Evolutionary conservation across 1,139 yeast species (phyloP).

Genomic region (Candida labiduridarum): DNA sequence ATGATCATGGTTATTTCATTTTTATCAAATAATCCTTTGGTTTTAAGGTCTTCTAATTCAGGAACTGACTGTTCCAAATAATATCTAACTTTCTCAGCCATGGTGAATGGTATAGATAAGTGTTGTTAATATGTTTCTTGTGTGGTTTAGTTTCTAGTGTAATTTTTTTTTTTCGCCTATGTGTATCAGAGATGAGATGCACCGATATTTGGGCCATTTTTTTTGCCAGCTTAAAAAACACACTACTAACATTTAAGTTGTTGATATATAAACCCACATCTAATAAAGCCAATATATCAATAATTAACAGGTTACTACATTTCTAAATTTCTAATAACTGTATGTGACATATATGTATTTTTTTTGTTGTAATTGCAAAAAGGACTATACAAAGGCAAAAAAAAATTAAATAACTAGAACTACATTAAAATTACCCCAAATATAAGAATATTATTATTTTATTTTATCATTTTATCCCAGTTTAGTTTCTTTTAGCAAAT

Average conservation of each 20-base stretch:
- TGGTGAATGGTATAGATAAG: conserved; percentile 20
- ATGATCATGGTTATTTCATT: conserved; percentile 83
- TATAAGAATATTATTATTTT: conserved; percentile 1
- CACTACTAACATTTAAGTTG: too few relatives aligned
- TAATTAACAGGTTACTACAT: not conserved
- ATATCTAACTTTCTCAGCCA: conserved; percentile 78
- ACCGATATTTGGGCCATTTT: too few relatives aligned
- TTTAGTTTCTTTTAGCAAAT: conserved; percentile 91
- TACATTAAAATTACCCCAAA: conserved; percentile 6
- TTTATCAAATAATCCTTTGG: conserved; percentile 77
- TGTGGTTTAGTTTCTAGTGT: not conserved
- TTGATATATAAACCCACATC: too few relatives aligned
- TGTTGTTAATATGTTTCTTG: not conserved
- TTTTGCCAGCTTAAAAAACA: too few relatives aligned
- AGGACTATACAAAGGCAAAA: conserved; percentile 3
- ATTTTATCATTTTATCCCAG: conserved; percentile 2
- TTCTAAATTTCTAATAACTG: not conserved
- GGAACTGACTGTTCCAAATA: conserved; percentile 85
- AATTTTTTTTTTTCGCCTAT: not conserved
- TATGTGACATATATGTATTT: conserved; percentile 2
- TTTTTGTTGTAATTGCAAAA: not conserved
- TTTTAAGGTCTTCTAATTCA: conserved; percentile 85
- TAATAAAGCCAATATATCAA: too few relatives aligned
- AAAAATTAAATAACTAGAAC: conserved; percentile 8
- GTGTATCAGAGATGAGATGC: too few relatives aligned